Conservation (phyloP, 345 rosid genomes). For the Erysimum cheiranthoides region DNA sequence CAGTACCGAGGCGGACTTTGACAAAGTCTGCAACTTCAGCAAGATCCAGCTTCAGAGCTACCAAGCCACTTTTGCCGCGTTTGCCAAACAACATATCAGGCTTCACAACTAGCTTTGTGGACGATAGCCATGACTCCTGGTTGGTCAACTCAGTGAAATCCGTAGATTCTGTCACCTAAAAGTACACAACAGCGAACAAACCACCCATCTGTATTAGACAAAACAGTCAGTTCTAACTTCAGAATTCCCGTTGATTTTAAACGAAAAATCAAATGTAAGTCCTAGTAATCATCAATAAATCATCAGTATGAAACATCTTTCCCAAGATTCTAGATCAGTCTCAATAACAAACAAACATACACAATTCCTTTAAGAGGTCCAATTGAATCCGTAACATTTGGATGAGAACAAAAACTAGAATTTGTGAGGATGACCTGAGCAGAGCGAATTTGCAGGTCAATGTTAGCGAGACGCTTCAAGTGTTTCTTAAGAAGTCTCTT, state of each 20-base stretch:
- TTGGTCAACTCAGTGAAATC: slow-evolving; percentile 80
- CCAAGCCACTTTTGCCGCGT: slow-evolving; percentile 97
- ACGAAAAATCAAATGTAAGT: background rate
- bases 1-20: slow-evolving; percentile 80
- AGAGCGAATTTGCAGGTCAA: slow-evolving; percentile 70
- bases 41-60: slow-evolving; percentile 88
- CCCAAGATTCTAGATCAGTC: slow-evolving; percentile 12
- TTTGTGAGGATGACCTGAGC: slow-evolving; percentile 60
- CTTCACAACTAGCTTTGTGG: slow-evolving; percentile 87
- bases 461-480: slow-evolving; percentile 69
- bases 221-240: background rate
- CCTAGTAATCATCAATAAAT: background rate
- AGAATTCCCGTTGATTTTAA: background rate
- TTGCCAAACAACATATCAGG: slow-evolving; percentile 98
- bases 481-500: slow-evolving; percentile 78
- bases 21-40: slow-evolving; percentile 98
- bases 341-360: slow-evolving; percentile 10
- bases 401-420: slow-evolving; percentile 14
- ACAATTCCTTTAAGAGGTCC: background rate
- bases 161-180: slow-evolving; percentile 80
- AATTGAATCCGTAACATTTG: background rate
- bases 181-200: background rate
- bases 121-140: slow-evolving; percentile 87
- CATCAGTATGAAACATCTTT: background rate
- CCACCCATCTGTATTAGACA: background rate